Percentiles rank a stretch among this genome's conserved stretches.
phyloP scores from a whole-genome alignment of 2,329 filamentous ascomycete genomes.

The Botrytis tulipae region DNA sequence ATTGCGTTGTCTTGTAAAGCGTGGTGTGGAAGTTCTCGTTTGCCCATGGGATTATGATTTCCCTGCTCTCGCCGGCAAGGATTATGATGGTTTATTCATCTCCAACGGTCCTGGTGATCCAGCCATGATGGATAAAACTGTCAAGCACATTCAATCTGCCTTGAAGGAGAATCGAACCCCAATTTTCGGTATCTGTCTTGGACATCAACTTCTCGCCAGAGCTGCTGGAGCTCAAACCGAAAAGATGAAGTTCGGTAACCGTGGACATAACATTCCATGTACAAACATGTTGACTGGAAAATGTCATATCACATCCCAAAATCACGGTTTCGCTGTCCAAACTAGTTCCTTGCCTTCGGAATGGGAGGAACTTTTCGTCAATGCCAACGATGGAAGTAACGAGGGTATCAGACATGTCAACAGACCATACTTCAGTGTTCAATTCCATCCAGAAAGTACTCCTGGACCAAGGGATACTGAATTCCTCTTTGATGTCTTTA shows the following conservation, averaged over 20 bases:
- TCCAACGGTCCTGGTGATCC: conserved; percentile 98
- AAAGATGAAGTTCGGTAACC: conserved; percentile 99
- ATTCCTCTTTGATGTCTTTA: conserved; percentile 95
- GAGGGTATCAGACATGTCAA: conserved; percentile 89
- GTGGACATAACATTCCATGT: conserved; percentile 97
- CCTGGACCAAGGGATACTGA: conserved; percentile 95
- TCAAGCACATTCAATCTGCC: conserved; percentile 73
- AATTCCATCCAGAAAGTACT: conserved; percentile 97
- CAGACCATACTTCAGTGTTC: conserved; percentile 96
- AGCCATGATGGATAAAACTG: conserved; percentile 74
- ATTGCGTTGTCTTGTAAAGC: conserved; percentile 83
- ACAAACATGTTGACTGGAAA: conserved; percentile 93
- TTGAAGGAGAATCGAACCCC: conserved; percentile 78
- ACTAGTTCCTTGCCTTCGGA: conserved; percentile 68
- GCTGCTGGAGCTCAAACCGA: conserved; percentile 80
- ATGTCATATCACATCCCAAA: conserved; percentile 98
- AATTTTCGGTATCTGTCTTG: conserved; percentile 94
- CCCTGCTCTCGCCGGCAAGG: conserved; percentile 67
- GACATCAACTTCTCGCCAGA: conserved; percentile 87
- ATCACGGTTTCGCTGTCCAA: conserved; percentile 95
- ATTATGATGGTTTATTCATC: conserved; percentile 96
- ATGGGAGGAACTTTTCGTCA: conserved; percentile 95
- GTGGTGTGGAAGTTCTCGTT: conserved; percentile 90
- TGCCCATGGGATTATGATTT: conserved; percentile 97
- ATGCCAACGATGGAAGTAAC: conserved; percentile 97